A percentile compares a stretch with the other conserved stretches of the same genome.
These are phyloP conservation scores for Zychaea mexicana DNA, from an alignment of 371 early-diverging fungal species.

Conservation along the genomic window DNA sequence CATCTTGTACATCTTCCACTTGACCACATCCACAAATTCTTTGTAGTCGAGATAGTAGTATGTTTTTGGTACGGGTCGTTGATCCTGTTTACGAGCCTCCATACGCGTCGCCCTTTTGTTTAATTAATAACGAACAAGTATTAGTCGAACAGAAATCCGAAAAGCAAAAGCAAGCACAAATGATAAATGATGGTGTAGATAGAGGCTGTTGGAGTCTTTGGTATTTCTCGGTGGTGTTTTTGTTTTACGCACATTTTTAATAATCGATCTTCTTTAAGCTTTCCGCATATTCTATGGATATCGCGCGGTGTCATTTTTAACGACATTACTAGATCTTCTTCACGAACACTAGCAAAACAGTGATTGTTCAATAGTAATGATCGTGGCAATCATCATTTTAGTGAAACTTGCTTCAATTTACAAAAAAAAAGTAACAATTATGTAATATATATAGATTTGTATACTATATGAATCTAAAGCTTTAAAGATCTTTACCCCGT, in stretches of 20 bases:
- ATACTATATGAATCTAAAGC: too few relatives aligned
- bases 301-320: slow-evolving; percentile 74
- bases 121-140: neutral
- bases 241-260: slow-evolving; percentile 63
- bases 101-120: slow-evolving; percentile 53
- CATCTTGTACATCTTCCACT: slow-evolving; percentile 90
- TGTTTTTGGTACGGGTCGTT: slow-evolving; percentile 65
- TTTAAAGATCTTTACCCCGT: slow-evolving; percentile 45
- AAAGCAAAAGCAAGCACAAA: too few relatives aligned
- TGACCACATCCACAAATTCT: slow-evolving; percentile 90
- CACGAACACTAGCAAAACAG: slow-evolving; percentile 42
- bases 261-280: slow-evolving; percentile 74
- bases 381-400: too few relatives aligned
- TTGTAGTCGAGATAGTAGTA: slow-evolving; percentile 93
- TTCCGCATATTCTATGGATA: slow-evolving; percentile 79
- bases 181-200: too few relatives aligned
- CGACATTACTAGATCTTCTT: slow-evolving; percentile 76
- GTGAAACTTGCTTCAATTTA: too few relatives aligned
- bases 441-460: too few relatives aligned
- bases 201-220: too few relatives aligned
- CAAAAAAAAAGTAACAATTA: too few relatives aligned
- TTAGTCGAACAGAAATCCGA: too few relatives aligned
- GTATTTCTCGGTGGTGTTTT: neutral
- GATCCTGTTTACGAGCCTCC: slow-evolving; percentile 69
- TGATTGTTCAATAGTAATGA: too few relatives aligned